Base-by-base conservation (phyloP, 495 filamentous ascomycete species). In the Geoglossum glabrum region DNA sequence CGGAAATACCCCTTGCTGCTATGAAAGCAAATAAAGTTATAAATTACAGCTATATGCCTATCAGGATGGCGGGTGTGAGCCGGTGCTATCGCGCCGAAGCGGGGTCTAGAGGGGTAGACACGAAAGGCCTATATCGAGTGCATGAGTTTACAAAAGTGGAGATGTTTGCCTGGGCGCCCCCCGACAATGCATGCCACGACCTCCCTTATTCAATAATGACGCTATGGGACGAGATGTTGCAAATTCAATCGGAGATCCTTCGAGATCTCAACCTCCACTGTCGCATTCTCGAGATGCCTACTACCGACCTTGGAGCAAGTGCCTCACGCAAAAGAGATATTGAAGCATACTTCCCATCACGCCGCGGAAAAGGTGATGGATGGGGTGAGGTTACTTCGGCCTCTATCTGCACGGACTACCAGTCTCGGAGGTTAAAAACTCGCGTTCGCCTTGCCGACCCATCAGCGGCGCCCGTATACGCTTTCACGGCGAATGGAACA, bases 101-200 rank as follows among this genome's bases (percentile, higher is more conserved):
- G 1, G 92, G 92, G 21, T 83, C 86, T 5, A 75, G 92, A 21
- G 92, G 92, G 33, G 80, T 79, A 25, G 87, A 94, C 43, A 93
- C 86, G 8, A 96, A 96, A 70, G 92, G 92, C 9, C 75, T 98
- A 7, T 98, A 97, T 71, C 83, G 92, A 13, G 92, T 98, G n/a
- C 92, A 97, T 72, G 92, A 98, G 67, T 98, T 98, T 71, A 94
- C 88, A 40, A 98, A 98, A 65, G 90, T 97, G 0, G 92, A 98
- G 67, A 80, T 98, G 72, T 98, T 98, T 66, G 86, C 81, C 0
- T 98, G 90, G 90, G 80, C 80, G 5, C 47, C 70, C 0, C 80
- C 82, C 10, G 72, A 72, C 26, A 23, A 50, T 0, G 54, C 47
- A 0, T 59, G 61, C 3, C 65, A 65, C 28, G 25, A 54, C 36